A percentile compares a stretch with the other conserved stretches of the same genome.
These are phyloP conservation scores for Alternaria brassicicola DNA, from an alignment of 2,329 filamentous ascomycete genomes.

Conservation along the genomic window DNA sequence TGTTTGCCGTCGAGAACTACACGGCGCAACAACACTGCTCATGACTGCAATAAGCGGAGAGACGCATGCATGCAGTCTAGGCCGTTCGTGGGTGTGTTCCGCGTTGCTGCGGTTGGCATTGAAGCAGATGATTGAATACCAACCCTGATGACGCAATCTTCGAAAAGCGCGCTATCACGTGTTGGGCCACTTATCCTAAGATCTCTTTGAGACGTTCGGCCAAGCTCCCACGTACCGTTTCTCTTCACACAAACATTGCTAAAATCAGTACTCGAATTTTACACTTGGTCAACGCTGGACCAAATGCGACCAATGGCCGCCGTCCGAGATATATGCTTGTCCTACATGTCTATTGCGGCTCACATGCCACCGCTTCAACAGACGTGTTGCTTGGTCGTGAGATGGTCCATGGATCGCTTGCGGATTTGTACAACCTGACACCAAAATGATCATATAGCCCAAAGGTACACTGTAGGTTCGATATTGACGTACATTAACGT, in stretches of 20 bases:
- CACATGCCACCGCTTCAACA: background rate
- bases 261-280: background rate
- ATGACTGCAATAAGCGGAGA: background rate
- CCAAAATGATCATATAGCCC: background rate
- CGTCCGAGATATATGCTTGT: background rate
- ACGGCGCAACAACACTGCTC: background rate
- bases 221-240: background rate
- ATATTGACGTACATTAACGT: background rate
- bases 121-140: background rate
- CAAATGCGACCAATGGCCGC: background rate
- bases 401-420: background rate
- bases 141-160: constrained; percentile 14
- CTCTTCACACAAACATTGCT: background rate
- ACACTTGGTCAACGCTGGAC: background rate
- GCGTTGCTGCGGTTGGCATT: background rate
- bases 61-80: background rate
- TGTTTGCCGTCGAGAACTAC: background rate
- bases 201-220: background rate
- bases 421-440: background rate
- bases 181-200: background rate
- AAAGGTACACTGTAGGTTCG: background rate
- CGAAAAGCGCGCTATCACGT: constrained; percentile 22
- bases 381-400: background rate
- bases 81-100: background rate
- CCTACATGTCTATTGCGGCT: background rate